Evolutionary conservation across 768 basidiomycete genomes (phyloP).

Genomic region (Udeniomyces megalosporus): DNA sequence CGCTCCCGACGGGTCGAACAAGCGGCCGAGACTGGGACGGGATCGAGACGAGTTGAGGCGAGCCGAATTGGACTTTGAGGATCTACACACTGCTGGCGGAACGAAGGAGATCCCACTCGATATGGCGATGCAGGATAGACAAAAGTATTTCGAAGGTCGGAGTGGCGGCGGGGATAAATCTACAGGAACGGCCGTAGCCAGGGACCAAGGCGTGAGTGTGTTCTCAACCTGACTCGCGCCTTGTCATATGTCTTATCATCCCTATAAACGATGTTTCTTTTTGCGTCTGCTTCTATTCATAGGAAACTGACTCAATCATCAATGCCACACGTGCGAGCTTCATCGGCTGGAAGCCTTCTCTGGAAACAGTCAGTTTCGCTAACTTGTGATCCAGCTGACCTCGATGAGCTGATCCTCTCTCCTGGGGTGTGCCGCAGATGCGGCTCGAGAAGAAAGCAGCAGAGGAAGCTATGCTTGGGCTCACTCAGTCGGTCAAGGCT

Average conservation of each 20-base stretch:
- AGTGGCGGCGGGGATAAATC: slow-evolving; percentile 17
- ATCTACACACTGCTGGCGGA: slow-evolving; percentile 54
- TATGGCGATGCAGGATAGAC: slow-evolving; percentile 53
- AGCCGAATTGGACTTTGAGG: slow-evolving; percentile 62
- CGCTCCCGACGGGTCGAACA: not conserved
- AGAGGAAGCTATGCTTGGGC: slow-evolving; percentile 49
- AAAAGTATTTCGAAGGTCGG: slow-evolving; percentile 63
- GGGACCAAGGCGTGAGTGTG: slow-evolving; percentile 20
- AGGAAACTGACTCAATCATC: slow-evolving; percentile 34
- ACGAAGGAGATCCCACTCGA: slow-evolving; percentile 60
- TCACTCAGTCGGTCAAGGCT: slow-evolving; percentile 66
- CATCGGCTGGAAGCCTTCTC: slow-evolving; percentile 41
- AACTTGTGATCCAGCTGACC: not conserved
- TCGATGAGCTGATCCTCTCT: not conserved
- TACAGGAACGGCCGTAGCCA: slow-evolving; percentile 20
- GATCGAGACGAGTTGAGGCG: not conserved
- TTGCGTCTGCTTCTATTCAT: not conserved
- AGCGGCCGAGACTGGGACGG: not conserved
- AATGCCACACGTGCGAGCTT: slow-evolving; percentile 37
- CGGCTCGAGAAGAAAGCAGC: slow-evolving; percentile 52
- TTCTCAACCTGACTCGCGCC: no score
- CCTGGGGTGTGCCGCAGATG: slow-evolving; percentile 33
- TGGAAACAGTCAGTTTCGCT: slow-evolving; percentile 39
- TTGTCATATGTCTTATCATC: no score
- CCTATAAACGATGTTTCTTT: no score